Percentiles rank a stretch among this genome's conserved stretches.
Conservation (phyloP, 2,329 filamentous ascomycete genomes). For the Aspergillus felis region DNA sequence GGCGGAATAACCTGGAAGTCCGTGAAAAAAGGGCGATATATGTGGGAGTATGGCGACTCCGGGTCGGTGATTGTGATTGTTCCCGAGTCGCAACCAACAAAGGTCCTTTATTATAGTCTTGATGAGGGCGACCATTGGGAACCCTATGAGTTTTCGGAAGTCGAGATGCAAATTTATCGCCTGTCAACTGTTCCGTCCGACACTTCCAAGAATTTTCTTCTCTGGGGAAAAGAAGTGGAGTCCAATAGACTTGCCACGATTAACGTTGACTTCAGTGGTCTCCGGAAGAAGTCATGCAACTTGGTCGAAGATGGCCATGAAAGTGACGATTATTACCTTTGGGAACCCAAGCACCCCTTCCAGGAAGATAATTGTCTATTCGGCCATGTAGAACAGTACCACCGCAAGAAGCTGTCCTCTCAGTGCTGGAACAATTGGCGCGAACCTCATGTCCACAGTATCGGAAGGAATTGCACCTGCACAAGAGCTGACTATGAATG, state of each 20-base stretch:
- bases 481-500: constrained; percentile 87
- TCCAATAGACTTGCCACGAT: constrained; percentile 61
- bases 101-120: constrained; percentile 67
- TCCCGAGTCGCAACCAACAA: constrained; percentile 64
- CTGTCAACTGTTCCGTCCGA: constrained; percentile 88
- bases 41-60: constrained; percentile 94
- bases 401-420: constrained; percentile 77
- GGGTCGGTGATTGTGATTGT: constrained; percentile 90
- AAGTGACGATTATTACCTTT: constrained; percentile 72
- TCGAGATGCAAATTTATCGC: constrained; percentile 69
- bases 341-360: constrained; percentile 80
- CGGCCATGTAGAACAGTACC: constrained; percentile 82
- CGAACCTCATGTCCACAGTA: constrained; percentile 67
- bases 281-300: constrained; percentile 68
- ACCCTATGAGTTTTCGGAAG: constrained; percentile 67
- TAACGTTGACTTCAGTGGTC: constrained; percentile 83
- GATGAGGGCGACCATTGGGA: constrained; percentile 80
- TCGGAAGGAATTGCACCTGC: constrained; percentile 74
- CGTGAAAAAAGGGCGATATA: constrained; percentile 81
- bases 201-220: constrained; percentile 81
- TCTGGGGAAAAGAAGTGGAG: constrained; percentile 68
- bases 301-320: constrained; percentile 59
- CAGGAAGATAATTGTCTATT: constrained; percentile 81
- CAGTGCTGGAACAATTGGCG: constrained; percentile 78
- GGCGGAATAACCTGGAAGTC: constrained; percentile 86